Evolutionary conservation across 371 early-diverging fungal species (phyloP), one percentile per base, ranked within the genome.

Genomic region (Dentiscutata heterogama): DNA sequence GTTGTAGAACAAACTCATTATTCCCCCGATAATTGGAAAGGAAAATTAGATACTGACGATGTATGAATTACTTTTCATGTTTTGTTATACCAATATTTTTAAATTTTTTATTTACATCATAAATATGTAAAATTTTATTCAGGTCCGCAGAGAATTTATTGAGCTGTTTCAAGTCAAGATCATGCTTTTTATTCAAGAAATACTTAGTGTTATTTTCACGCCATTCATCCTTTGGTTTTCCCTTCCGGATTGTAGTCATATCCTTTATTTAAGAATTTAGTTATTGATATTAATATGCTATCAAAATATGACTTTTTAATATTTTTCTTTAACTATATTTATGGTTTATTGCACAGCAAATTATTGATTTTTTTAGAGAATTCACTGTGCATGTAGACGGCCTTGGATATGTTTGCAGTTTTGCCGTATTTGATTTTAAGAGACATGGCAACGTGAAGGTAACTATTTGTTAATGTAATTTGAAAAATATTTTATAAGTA

Each of bases 321-420:
- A 14, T 60, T 75, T 75, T 75, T 76, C 53, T 46, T 78, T 78
- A 64, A 65, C 51, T 64, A 53, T 73, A 53, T 42, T 60, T 14
- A 14, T 16, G 0, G 25, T 27, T 27, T 20, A 29, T 31, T 18
- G 14, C 51, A 78, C 78, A 78, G 31, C 89, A 89, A 53, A 93
- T 99, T 35, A 86, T 99, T 2, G 97, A 98, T 79, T 97, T 98
- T 82, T 95, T 98, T 87, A 88, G 96, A 51, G 98, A 97, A 83
- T 97, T 94, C 83, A 96, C 98, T 0, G 94, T 96, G 2, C 95
- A 97, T 83, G 95, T 95, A 51, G 94, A 96, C 80, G 94, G 93
- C 0, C 84, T 98, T 2, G 99, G 99, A 2, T 94, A 96, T 83
- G 97, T 99, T 6, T 99, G 98, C 87, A 96, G 96, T 80, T 97